Percentiles rank a stretch among this genome's conserved stretches.
These are phyloP conservation scores for Asterionellopsis glacialis DNA, from an alignment of 108 stramenopile species.

Conservation along the genomic window DNA sequence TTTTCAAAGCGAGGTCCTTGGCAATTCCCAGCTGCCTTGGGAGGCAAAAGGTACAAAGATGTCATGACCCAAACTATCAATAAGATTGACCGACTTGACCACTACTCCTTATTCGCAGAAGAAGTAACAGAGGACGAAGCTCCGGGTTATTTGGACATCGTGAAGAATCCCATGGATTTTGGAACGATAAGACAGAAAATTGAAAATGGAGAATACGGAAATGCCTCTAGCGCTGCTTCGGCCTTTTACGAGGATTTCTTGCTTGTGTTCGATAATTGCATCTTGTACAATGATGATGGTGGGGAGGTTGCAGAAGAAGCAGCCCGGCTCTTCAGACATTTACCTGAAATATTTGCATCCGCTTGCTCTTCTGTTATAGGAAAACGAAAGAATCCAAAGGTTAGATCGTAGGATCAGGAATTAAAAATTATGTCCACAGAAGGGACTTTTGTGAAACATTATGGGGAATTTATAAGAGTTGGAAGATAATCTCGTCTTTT, in stretches of 20 bases:
- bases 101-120: conserved; percentile 62
- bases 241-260: conserved; percentile 61
- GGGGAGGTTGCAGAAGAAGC: conserved; percentile 75
- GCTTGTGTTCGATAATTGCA: conserved; percentile 76
- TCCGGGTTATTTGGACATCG: conserved; percentile 63
- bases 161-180: conserved; percentile 73
- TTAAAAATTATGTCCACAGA: no score
- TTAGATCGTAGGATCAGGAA: no score
- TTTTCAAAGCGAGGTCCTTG: conserved; percentile 54
- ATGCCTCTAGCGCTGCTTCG: conserved; percentile 49
- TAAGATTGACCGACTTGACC: conserved; percentile 35
- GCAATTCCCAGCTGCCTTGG: conserved; percentile 44
- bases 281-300: conserved; percentile 55
- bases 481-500: no score
- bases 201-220: conserved; percentile 62
- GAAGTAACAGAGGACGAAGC: conserved; percentile 66
- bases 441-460: no score
- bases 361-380: conserved; percentile 19
- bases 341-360: conserved; percentile 53
- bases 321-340: conserved; percentile 39
- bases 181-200: conserved; percentile 64
- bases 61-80: conserved; percentile 43
- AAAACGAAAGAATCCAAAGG: conserved; percentile 7
- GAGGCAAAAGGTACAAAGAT: conserved; percentile 43
- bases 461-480: no score